Conservation (phyloP, 495 filamentous ascomycete genomes). For the Neurospora sp. region DNA sequence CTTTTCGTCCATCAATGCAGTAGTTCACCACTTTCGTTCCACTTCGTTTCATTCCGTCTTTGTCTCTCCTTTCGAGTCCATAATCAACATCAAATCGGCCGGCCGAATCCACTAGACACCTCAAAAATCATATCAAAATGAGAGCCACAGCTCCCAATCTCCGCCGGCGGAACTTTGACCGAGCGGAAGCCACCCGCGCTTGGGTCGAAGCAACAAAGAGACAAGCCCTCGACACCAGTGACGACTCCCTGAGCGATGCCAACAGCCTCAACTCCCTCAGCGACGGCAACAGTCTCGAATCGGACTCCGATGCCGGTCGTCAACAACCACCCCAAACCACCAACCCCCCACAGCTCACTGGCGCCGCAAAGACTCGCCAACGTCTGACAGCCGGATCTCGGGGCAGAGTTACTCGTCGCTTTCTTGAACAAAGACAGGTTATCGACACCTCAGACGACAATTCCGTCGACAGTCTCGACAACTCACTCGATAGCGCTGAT, state of each 20-base stretch:
- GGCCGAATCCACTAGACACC: neutral
- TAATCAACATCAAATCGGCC: slow-evolving; percentile 5
- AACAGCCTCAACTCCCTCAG: neutral
- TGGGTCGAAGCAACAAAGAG: slow-evolving; percentile 5
- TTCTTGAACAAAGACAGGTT: neutral
- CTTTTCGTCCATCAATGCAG: neutral
- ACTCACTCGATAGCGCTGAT: neutral
- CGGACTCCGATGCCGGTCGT: neutral
- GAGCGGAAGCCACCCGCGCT: slow-evolving; percentile 3
- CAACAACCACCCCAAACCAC: neutral
- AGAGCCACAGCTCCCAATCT: slow-evolving; percentile 7
- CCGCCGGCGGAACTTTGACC: slow-evolving; percentile 12
- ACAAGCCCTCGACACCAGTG: neutral
- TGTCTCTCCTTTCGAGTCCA: neutral
- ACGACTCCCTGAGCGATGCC: neutral
- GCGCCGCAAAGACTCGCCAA: neutral
- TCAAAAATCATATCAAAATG: neutral
- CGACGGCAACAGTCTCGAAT: neutral
- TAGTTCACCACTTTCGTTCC: neutral
- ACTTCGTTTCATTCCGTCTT: neutral
- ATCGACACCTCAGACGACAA: neutral
- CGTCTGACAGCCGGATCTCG: neutral
- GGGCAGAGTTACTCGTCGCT: neutral
- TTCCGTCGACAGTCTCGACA: neutral
- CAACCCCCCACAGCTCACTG: neutral